Base-by-base conservation (phyloP, 306 rosid species). In the Glycine latifolia region DNA sequence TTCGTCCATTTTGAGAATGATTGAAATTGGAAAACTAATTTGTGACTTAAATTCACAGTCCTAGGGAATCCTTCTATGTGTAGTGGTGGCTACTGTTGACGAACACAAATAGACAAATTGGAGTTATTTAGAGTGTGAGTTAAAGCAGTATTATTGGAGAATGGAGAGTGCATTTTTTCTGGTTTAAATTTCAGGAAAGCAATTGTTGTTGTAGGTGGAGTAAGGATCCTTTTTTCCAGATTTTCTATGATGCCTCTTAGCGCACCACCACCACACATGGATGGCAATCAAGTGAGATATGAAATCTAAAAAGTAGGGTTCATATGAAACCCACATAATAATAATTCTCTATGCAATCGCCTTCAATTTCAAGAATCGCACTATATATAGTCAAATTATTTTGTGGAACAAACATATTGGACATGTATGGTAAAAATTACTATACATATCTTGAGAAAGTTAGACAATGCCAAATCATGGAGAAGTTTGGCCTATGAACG, bases 141-240 rank as follows among this genome's bases (percentile, higher is more conserved):
- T 39, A 71, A 60, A 60, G 73, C 78, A 54, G 5, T 37, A 37
- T 3, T 37, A 70, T 39, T 59, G 73, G 44, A 20, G 53, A 72
- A 44, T 59, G 73, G 44, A 20, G 53, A 72, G 52, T 69, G 62
- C 73, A 59, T 8, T 4, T 76, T 75, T 66, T 50, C 67, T 61
- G 72, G 86, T 61, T 61, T 70, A 52, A 8, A 71, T 50, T 13
- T 37, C 39, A 63, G 59, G 79, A 83, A 78, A 83, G 71, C 76
- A 71, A 82, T 83, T 77, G 79, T 77, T 39, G 73, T 60, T 60
- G 56, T 77, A 7, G 79, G 75, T 77, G 70, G 69, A 67, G 33
- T 56, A 55, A 8, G 33, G 17, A 68, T 78, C 71, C 10, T 33
- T 43, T 26, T 71, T 60, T 72, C 76, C 39, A 53, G 69, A 63